phyloP scores from a whole-genome alignment of 2,329 filamentous ascomycete species.

The Trichoderma oligosporum region DNA sequence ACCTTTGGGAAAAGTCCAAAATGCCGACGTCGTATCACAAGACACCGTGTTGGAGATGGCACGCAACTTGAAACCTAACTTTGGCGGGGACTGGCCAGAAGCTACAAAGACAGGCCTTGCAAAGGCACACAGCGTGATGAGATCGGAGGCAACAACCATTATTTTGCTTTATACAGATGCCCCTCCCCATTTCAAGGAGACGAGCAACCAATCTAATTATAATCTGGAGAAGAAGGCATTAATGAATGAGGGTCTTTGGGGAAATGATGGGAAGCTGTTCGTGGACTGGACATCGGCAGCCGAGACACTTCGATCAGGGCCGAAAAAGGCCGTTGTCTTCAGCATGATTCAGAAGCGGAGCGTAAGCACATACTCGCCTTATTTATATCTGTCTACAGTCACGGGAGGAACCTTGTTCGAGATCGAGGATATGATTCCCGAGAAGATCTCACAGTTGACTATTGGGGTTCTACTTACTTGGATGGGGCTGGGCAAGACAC shows the following conservation, averaged over 20 bases:
- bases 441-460: slow-evolving; percentile 40
- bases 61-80: slow-evolving; percentile 29
- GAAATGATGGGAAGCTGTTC: slow-evolving; percentile 35
- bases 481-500: slow-evolving; percentile 37
- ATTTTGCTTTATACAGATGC: slow-evolving; percentile 48
- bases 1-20: slow-evolving; percentile 21
- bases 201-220: slow-evolving; percentile 29
- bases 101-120: slow-evolving; percentile 49
- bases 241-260: slow-evolving; percentile 26
- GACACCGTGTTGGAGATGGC: slow-evolving; percentile 36
- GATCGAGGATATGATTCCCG: slow-evolving; percentile 25
- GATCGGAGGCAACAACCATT: slow-evolving; percentile 46
- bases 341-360: slow-evolving; percentile 34
- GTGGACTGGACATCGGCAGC: slow-evolving; percentile 43
- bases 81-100: slow-evolving; percentile 45
- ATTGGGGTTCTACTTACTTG: slow-evolving; percentile 41
- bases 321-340: slow-evolving; percentile 44
- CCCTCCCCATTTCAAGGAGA: slow-evolving; percentile 41
- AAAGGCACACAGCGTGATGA: slow-evolving; percentile 44
- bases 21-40: slow-evolving; percentile 28
- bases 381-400: slow-evolving; percentile 39
- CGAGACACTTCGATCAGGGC: slow-evolving; percentile 30
- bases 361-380: slow-evolving; percentile 31
- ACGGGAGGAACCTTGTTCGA: slow-evolving; percentile 42
- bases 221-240: slow-evolving; percentile 29